Base-by-base conservation (phyloP, 257 asterid species). In the Penstemon davidsonii region DNA sequence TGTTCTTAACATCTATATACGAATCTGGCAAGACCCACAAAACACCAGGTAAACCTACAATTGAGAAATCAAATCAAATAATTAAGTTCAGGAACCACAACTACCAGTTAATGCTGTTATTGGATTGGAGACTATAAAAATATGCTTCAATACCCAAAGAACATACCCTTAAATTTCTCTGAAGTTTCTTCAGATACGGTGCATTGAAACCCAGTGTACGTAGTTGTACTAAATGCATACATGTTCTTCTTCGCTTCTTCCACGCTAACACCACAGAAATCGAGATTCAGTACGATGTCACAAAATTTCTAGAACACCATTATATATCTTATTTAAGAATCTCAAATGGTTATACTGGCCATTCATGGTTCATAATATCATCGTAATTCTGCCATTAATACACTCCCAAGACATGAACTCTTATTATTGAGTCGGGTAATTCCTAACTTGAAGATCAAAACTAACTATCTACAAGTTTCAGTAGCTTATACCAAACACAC, bases 181-280 rank as follows among this genome's bases (percentile, higher is more conserved):
- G 98, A 94, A 76, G 96, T 89, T 85, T 89, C 99, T 80, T 94
- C 99, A 6, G 96, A 91, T 10, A 94, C 90, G 25, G 97, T 94
- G 83, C 99, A 94, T 5, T 94, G 99, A 71, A 94, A 94, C 64
- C 98, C 99, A 46, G 99, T 94, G 82, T 91, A 94, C 0, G 96
- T 91, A 5, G 99, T 94, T 54, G 99, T 94, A 71, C 99, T 94
- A 68, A 94, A 94, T 40, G 99, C 99, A 72, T 94, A 94, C 96
- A 94, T 83, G 74, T 91, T 94, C 89, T 94, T 88, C 89, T 86
- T 91, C 41, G 99, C 99, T 78, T 94, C 99, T 85, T 94, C 99
- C 91, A 88, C 87, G 77, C 99, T 94, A 80, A 67, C 43, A 76
- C 47, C 58, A 6, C 33, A 61, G 18, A 61, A 60, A 42, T 52